Conservation (phyloP, 257 asterid species). For the Solanum sitiens region DNA sequence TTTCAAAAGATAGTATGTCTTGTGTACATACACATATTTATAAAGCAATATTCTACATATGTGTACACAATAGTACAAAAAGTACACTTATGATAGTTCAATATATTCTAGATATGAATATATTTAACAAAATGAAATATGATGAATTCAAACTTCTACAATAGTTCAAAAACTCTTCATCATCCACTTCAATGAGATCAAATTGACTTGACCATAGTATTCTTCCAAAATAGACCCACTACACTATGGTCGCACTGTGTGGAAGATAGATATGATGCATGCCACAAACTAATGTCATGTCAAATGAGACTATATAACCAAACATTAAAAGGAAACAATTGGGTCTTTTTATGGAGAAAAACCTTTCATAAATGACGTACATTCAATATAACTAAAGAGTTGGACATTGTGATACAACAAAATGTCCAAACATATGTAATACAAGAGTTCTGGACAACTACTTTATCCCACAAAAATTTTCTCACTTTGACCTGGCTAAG, state of each 20-base stretch:
- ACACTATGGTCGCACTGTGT: conserved; percentile 70
- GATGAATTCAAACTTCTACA: too few relatives aligned
- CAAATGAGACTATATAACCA: conserved; percentile 3
- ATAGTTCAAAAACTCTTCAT: too few relatives aligned
- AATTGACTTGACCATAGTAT: neutral
- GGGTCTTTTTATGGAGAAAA: neutral
- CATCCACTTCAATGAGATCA: too few relatives aligned
- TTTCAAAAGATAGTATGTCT: too few relatives aligned
- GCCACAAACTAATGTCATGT: conserved; percentile 5
- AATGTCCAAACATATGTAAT: neutral
- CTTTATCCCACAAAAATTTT: neutral
- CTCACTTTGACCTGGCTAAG: too few relatives aligned
- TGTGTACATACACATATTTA: too few relatives aligned
- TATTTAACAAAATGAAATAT: too few relatives aligned
- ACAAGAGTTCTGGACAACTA: neutral
- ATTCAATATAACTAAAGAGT: neutral
- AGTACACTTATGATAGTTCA: too few relatives aligned
- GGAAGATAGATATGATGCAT: conserved; percentile 81
- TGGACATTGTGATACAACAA: neutral
- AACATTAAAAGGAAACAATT: neutral
- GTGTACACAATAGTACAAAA: too few relatives aligned
- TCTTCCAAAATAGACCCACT: neutral
- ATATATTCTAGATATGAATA: too few relatives aligned
- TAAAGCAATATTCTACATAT: too few relatives aligned
- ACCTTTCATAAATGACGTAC: neutral